Evolutionary conservation across 768 basidiomycete species (phyloP), one percentile per base, ranked within the genome.

Genomic region (Pleurotus giganteus): DNA sequence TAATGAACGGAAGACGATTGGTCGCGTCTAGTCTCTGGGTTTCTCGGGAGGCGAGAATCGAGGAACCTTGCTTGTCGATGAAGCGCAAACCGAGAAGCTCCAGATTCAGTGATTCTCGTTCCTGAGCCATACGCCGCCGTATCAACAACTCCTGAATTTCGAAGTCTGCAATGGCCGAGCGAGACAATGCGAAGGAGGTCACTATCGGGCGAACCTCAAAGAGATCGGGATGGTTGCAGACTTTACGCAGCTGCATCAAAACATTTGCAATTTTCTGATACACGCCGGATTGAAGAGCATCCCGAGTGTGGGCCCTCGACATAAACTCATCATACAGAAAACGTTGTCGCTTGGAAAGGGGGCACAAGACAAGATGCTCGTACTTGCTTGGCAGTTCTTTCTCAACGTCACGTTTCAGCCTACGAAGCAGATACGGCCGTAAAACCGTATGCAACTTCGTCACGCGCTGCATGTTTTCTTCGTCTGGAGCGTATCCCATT

Each of bases 371-470:
- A 46, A 95, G 81, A 66, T 97, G 94, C 58, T 96, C 94, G 64
- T 82, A 91, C 65, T 97, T 97, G 72, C 88, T 92, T 0, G 97
- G 97, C 4, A 99, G 76, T 60, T 94, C 89, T 68, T 91, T 93
- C 72, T 98, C 94, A 13, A 99, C 97, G 64, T 98, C 95, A n/a
- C 89, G 85, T 69, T 99, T 98, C 56, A 98, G 79, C n/a, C 97
- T 85, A 11, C 97, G 88, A 9, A 98, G 84, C 17, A 98, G 82
- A 71, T 97, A 98, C 0, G 97, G 97, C 28, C 94, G 88, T n/a
- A 99, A 74, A 45, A 99, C 95, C 0, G 85, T 88, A 64, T 97
- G 94, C n/a, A 97, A 77, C 62, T 94, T 94, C 26, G 85, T 73
- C 6, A 96, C 85, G 4, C 91, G 88, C 60, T 88, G 89, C 71